Evolutionary conservation across 2,329 filamentous ascomycete genomes (phyloP).

Genomic region (Pseudodiploospora longispora): DNA sequence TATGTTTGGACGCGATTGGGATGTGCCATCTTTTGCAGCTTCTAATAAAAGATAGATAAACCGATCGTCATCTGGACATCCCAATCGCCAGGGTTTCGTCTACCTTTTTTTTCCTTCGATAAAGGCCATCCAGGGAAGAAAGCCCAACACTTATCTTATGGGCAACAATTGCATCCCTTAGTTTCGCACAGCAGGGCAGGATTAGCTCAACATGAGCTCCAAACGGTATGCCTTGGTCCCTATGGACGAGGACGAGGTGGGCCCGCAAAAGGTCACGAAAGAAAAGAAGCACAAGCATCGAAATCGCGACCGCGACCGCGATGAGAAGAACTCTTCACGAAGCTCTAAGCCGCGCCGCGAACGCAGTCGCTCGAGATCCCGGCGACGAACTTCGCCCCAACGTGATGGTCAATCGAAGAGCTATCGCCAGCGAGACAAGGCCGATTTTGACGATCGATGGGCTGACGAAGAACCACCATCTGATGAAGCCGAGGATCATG

Average conservation of each 20-base stretch:
- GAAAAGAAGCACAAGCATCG: conserved; percentile 38
- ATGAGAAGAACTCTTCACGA: conserved; percentile 21
- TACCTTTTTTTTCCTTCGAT: no score
- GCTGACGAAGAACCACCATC: conserved; percentile 62
- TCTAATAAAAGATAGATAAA: no score
- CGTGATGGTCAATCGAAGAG: conserved; percentile 28
- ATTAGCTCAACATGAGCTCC: conserved; percentile 32
- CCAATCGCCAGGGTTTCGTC: no score
- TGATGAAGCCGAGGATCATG: conserved; percentile 31
- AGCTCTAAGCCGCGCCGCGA: conserved; percentile 19
- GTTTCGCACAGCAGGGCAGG: no score
- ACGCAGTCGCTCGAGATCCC: conserved; percentile 27
- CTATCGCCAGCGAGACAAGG: conserved; percentile 33
- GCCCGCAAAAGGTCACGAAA: conserved; percentile 43
- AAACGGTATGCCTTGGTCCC: conserved; percentile 61
- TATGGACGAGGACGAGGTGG: conserved; percentile 58
- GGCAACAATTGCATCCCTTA: no score
- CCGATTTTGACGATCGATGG: conserved; percentile 70
- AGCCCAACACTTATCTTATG: no score
- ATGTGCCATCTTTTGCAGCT: no score
- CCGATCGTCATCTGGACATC: no score
- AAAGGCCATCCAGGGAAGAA: no score
- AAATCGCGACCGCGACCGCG: conserved; percentile 26
- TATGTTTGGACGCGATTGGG: no score
- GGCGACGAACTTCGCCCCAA: conserved; percentile 15